Evolutionary conservation across 495 filamentous ascomycete species (phyloP).

Genomic region (Cercophora scortea): DNA sequence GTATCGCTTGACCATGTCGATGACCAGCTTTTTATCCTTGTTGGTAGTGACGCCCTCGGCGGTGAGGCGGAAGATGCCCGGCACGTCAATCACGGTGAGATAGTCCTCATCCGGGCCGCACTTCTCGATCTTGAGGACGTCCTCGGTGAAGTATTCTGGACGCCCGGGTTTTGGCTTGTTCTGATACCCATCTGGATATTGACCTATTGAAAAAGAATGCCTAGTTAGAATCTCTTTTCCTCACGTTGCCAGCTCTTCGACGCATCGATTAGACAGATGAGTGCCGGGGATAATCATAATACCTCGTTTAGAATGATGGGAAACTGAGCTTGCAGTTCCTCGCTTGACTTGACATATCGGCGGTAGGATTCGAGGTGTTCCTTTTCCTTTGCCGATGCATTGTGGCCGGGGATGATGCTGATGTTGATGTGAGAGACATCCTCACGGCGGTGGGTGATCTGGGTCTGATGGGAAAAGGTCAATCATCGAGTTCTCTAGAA

Average conservation of each 20-base stretch:
- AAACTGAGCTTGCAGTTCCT: constrained; percentile 11
- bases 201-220: constrained; percentile 10
- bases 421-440: constrained; percentile 18
- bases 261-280: neutral
- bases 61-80: constrained; percentile 54
- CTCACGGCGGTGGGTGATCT: constrained; percentile 39
- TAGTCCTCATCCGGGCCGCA: constrained; percentile 46
- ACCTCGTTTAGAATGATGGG: constrained; percentile 18
- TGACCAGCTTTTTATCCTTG: constrained; percentile 37
- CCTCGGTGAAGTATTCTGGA: constrained; percentile 35
- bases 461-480: constrained; percentile 25
- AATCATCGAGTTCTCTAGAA: too few relatives aligned
- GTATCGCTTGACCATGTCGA: constrained; percentile 41
- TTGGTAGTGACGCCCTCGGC: constrained; percentile 40
- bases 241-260: neutral
- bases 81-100: constrained; percentile 56
- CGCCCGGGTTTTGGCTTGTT: constrained; percentile 9
- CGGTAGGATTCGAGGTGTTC: constrained; percentile 9
- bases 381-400: constrained; percentile 14
- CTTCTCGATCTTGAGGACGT: constrained; percentile 51
- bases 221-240: neutral
- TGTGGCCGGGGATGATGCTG: constrained; percentile 33
- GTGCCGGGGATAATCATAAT: neutral
- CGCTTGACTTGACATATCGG: constrained; percentile 1
- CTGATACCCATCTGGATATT: constrained; percentile 30